These are phyloP conservation scores for Malus asiatica DNA, from an alignment of 306 rosid genomes.

Conservation along the genomic window DNA sequence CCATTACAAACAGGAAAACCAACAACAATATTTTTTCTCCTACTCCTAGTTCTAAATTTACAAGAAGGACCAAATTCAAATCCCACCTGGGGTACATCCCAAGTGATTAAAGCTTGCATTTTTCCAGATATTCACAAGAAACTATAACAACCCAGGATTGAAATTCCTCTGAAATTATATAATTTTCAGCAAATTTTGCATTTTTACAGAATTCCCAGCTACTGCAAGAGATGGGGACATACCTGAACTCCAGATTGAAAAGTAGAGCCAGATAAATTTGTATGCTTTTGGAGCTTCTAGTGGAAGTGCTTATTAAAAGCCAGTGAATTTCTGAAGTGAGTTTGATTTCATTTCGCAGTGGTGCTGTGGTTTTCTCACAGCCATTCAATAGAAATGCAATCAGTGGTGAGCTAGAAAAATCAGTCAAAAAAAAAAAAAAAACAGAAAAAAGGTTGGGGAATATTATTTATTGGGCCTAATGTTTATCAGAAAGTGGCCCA, in stretches of 20 bases:
- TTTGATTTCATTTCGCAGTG: not conserved
- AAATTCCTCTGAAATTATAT: conserved; percentile 1
- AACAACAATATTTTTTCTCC: conserved; percentile 31
- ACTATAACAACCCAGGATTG: conserved; percentile 6
- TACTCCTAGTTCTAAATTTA: conserved; percentile 15
- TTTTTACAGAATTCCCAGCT: conserved; percentile 1
- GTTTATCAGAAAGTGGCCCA: too few relatives aligned
- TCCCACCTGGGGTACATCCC: conserved; percentile 25
- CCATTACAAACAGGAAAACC: conserved; percentile 30
- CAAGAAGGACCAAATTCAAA: conserved; percentile 28
- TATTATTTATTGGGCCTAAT: not conserved
- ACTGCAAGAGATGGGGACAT: not conserved
- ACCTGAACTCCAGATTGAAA: conserved; percentile 8
- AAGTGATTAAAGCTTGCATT: conserved; percentile 45
- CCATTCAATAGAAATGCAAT: conserved; percentile 26
- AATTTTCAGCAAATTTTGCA: not conserved
- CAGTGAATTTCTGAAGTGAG: conserved; percentile 8
- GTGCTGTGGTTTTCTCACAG: conserved; percentile 13
- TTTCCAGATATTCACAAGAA: conserved; percentile 14
- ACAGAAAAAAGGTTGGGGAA: not conserved
- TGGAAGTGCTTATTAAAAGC: not conserved
- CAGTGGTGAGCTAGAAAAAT: not conserved
- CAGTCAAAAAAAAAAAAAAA: not conserved
- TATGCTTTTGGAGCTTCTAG: not conserved
- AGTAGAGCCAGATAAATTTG: not conserved